Evolutionary conservation across 306 rosid genomes (phyloP), one percentile per base, ranked within the genome.

Genomic region (Geum urbanum): DNA sequence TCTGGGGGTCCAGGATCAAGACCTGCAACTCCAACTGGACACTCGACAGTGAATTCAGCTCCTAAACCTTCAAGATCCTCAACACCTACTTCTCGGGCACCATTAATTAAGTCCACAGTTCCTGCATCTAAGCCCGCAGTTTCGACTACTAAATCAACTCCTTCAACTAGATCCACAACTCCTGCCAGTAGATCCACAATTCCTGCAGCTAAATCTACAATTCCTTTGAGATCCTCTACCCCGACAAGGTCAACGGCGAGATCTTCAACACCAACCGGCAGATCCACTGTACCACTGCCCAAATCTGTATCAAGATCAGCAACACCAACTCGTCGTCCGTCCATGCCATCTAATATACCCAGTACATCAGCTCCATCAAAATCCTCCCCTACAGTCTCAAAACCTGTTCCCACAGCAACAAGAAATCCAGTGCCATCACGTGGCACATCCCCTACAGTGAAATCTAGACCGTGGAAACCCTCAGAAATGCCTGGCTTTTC

Each of bases 401-500:
- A 82, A 91, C 83, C 95, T 61, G 76, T 74, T 77, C 63, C 88
- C 14, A 12, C 69, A 35, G 46, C 77, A 37, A 69, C 86, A 74
- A 88, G 84, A 84, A 89, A 83, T 76, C 74, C 88, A 51, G 78
- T 65, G 48, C 90, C 96, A 69, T 82, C 95, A 64, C 89, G 98
- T 43, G 98, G 95, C n/a, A 22, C 88, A 35, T 92, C 98, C 62
- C 98, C 96, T 46, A 89, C 98, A 22, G 86, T 78, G 74, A 92
- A 86, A 77, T 84, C 96, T 54, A 83, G 98, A 76, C 95, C 96
- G 9, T 92, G 96, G 98, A 92, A 89, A 74, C 96, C 96, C 50
- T 89, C 91, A 39, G 96, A 89, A 73, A 92, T 92, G 96, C 98
- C 95, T 16, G 96, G 98, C 67, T 89, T 81, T 82, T 89, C 98